Percentiles rank a stretch among this genome's conserved stretches.
phyloP scores from a whole-genome alignment of 2,329 filamentous ascomycete genomes.

The Xylariaceae sp. region DNA sequence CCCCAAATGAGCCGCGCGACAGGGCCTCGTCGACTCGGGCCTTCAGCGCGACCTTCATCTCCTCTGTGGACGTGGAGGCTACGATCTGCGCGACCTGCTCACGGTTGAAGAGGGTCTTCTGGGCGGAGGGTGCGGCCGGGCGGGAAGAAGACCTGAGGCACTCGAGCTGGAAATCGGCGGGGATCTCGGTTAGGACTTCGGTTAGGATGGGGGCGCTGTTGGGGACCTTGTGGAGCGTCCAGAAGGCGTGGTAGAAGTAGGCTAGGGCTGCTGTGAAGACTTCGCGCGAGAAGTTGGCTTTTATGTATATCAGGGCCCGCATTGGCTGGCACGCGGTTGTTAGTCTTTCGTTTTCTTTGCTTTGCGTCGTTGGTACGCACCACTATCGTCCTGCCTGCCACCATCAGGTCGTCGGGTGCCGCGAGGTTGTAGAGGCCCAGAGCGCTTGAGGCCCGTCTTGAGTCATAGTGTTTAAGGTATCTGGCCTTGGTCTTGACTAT shows the following conservation, averaged over 20 bases:
- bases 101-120: slow-evolving; percentile 41
- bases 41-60: slow-evolving; percentile 46
- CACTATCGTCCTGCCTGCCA: slow-evolving; percentile 43
- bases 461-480: slow-evolving; percentile 46
- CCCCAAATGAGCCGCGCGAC: slow-evolving; percentile 66
- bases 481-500: slow-evolving; percentile 61
- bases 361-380: slow-evolving; percentile 1
- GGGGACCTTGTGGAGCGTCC: slow-evolving; percentile 36
- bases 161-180: slow-evolving; percentile 8
- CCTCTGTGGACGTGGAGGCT: slow-evolving; percentile 44
- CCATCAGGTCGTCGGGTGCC: slow-evolving; percentile 43
- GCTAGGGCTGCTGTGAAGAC: slow-evolving; percentile 52
- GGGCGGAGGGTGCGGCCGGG: not conserved
- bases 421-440: slow-evolving; percentile 37
- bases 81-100: slow-evolving; percentile 55
- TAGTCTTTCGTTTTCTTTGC: not conserved
- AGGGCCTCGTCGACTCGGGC: slow-evolving; percentile 58
- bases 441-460: slow-evolving; percentile 37
- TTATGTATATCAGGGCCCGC: slow-evolving; percentile 63
- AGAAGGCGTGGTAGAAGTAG: slow-evolving; percentile 58
- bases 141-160: not conserved
- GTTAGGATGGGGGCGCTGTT: slow-evolving; percentile 17
- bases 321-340: slow-evolving; percentile 43
- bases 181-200: slow-evolving; percentile 19
- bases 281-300: slow-evolving; percentile 47